These are phyloP conservation scores for Leccinum ochraceum DNA, from an alignment of 768 basidiomycete genomes.

Conservation along the genomic window DNA sequence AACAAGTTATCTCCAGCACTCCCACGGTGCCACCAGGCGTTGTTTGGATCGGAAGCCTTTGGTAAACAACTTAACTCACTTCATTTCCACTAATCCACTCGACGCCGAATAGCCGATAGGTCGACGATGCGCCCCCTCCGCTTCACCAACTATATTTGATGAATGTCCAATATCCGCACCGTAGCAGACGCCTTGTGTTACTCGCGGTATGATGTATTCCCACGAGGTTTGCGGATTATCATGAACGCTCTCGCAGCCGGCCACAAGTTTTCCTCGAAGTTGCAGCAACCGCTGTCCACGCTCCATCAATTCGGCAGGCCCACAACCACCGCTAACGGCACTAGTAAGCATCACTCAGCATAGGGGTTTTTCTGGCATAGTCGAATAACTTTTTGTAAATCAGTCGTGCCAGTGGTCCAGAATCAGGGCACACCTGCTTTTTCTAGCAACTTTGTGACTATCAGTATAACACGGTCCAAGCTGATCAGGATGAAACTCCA, in stretches of 20 bases:
- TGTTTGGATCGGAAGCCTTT: conserved; percentile 32
- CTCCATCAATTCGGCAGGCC: conserved; percentile 9
- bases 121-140: conserved; percentile 10
- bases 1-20: neutral
- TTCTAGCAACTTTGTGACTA: neutral
- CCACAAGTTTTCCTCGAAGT: conserved; percentile 29
- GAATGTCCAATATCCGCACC: conserved; percentile 31
- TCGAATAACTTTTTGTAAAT: neutral
- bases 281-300: conserved; percentile 4
- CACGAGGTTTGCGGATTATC: conserved; percentile 21
- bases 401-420: conserved; percentile 9
- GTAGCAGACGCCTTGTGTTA: conserved; percentile 20
- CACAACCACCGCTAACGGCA: conserved; percentile 6
- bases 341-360: neutral
- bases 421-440: conserved; percentile 2
- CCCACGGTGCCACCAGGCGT: conserved; percentile 4
- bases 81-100: conserved; percentile 18
- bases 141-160: conserved; percentile 13
- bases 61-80: conserved; percentile 26
- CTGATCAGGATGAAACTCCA: conserved; percentile 5
- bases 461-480: conserved; percentile 1
- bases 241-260: conserved; percentile 19
- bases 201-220: conserved; percentile 5
- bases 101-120: conserved; percentile 23
- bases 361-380: neutral